Base-by-base conservation (phyloP, 1,139 yeast genomes). In the Yamadazyma taylorii region DNA sequence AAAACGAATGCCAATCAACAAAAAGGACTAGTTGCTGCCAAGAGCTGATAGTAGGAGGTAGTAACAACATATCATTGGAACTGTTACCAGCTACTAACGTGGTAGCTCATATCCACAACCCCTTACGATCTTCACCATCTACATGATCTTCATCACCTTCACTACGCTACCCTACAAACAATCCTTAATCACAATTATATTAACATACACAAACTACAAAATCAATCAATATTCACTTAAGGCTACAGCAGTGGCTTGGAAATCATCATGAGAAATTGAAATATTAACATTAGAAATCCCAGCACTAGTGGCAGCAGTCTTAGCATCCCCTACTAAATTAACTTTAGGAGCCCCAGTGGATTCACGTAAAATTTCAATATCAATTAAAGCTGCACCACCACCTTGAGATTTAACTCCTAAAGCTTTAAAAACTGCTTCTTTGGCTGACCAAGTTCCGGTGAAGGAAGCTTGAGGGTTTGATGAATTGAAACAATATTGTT, bases 391-490 rank as follows among this genome's bases (percentile, higher is more conserved):
- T 38, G 98, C 97, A 46, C 97, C 98, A 14, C 90, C 97, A 45
- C 99, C 99, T 61, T 82, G 78, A 32, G 95, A 83, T 56, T 79
- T 77, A 46, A 88, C 95, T 45, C 95, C 92, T 55, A 92, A 75
- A 15, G 96, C 87, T 73, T 92, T 92, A 81, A 92, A 92, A 30
- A 89, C 97, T 27, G 99, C 98, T 69, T 92, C 99, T 70, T 92
- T 92, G 37, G 98, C 98, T 31, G 96, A 87, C 99, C 99, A 92
- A 35, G 95, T 85, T 38, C 99, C 99, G 25, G 98, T 90, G 66
- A 77, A 92, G 6, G 97, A 88, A 15, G 97, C 89, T 60, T 81
- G 87, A 39, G 95, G 86, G 50, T 75, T 75, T 29, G 96, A 70
- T 30, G 96, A 79, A 35, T 70, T 57, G 41, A 66, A 59, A 63